phyloP scores from a whole-genome alignment of 192 early-diverging fungal species.

The Chytriomyces sp. region DNA sequence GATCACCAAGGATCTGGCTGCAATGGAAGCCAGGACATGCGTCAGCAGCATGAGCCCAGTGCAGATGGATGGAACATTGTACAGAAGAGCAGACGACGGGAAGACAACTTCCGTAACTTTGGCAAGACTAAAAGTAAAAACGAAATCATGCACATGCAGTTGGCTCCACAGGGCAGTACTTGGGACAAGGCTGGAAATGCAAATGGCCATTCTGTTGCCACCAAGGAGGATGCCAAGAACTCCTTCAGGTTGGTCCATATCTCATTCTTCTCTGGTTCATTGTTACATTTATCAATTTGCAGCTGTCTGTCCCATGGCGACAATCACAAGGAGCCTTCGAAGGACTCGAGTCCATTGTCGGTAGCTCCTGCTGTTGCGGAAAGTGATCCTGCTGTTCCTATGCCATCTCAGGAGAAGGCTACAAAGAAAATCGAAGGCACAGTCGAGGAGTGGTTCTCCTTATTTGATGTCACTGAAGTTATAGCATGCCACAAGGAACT shows the following conservation, averaged over 20 bases:
- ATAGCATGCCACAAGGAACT: slow-evolving; percentile 72
- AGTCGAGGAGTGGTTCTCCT: slow-evolving; percentile 62
- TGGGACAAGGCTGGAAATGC: slow-evolving; percentile 32
- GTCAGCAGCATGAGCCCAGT: slow-evolving; percentile 13
- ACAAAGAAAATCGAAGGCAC: slow-evolving; percentile 59
- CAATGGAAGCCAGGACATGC: slow-evolving; percentile 7
- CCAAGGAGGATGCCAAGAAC: slow-evolving; percentile 22
- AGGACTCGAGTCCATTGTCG: slow-evolving; percentile 8
- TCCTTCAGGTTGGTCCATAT: slow-evolving; percentile 22
- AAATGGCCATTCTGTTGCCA: not conserved
- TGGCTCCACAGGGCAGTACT: slow-evolving; percentile 40
- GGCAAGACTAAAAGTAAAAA: slow-evolving; percentile 23
- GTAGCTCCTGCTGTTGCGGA: not conserved
- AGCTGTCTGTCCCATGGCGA: not conserved
- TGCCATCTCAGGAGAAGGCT: slow-evolving; percentile 36
- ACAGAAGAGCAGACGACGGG: not conserved
- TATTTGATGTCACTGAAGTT: slow-evolving; percentile 64
- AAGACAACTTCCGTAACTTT: slow-evolving; percentile 1
- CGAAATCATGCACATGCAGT: slow-evolving; percentile 16
- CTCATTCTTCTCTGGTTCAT: not conserved
- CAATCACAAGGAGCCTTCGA: slow-evolving; percentile 37
- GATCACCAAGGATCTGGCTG: slow-evolving; percentile 5
- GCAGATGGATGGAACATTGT: slow-evolving; percentile 4
- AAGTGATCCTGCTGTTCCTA: not conserved
- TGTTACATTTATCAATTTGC: slow-evolving; percentile 4